phyloP scores from a whole-genome alignment of 257 asterid species.

The Scutellaria baicalensis region DNA sequence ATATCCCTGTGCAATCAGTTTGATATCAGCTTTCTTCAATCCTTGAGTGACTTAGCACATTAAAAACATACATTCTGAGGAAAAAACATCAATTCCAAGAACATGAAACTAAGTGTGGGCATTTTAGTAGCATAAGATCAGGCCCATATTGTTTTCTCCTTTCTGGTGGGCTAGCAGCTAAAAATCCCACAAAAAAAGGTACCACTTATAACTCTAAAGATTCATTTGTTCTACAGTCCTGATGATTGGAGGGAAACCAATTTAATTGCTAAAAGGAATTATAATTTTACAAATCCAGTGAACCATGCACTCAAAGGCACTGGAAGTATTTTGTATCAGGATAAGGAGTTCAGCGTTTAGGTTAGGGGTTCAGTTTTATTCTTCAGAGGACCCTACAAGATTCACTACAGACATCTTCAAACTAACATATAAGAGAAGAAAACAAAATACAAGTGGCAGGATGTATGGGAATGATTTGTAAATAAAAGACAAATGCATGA shows the following conservation, averaged over 20 bases:
- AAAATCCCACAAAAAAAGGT: neutral
- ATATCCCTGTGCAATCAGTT: slow-evolving; percentile 52
- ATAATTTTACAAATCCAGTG: neutral
- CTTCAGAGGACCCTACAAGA: neutral
- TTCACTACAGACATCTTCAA: neutral
- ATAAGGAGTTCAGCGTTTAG: too few relatives aligned
- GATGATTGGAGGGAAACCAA: neutral
- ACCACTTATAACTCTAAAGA: neutral
- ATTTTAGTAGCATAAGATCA: neutral
- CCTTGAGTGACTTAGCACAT: neutral
- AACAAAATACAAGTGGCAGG: neutral
- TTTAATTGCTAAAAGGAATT: neutral
- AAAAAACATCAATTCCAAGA: neutral
- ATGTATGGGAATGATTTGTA: neutral
- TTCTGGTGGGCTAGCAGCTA: neutral
- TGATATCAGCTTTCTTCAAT: neutral
- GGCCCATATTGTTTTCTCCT: slow-evolving; percentile 2
- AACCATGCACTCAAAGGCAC: neutral
- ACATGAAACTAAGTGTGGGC: neutral
- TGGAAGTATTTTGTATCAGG: neutral
- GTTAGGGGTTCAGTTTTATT: too few relatives aligned
- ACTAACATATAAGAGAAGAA: neutral
- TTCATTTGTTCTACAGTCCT: neutral
- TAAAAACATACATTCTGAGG: neutral
- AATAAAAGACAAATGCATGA: neutral